Evolutionary conservation across 140 eudicot genomes (phyloP).

Genomic region (Erigeron philadelphicus): DNA sequence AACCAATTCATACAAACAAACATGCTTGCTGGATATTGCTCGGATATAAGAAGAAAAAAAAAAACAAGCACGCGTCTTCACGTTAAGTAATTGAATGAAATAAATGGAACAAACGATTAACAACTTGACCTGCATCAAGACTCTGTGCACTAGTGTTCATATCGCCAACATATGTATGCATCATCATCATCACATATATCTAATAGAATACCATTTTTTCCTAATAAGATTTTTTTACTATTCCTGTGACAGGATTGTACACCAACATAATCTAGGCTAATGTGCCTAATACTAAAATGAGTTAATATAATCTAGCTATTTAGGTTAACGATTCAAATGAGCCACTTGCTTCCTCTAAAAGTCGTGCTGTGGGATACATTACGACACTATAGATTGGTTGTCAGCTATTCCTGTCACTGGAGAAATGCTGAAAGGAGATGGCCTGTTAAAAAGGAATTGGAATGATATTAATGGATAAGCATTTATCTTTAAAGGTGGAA

Average conservation of each 20-base stretch:
- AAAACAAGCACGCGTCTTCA: neutral
- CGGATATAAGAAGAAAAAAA: neutral
- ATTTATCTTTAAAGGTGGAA: slow-evolving; percentile 2
- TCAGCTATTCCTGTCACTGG: slow-evolving; percentile 18
- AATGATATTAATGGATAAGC: neutral
- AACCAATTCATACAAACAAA: too few relatives aligned
- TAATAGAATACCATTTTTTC: neutral
- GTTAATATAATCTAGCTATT: slow-evolving; percentile 14
- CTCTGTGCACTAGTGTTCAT: slow-evolving; percentile 2
- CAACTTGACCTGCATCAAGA: neutral
- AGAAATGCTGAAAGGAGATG: slow-evolving; percentile 23
- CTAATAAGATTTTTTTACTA: neutral
- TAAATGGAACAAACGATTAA: neutral
- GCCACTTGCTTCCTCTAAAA: slow-evolving; percentile 6
- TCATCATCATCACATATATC: slow-evolving; percentile 21
- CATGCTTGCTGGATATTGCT: too few relatives aligned
- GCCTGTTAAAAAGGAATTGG: slow-evolving; percentile 21
- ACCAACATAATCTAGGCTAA: slow-evolving; percentile 12
- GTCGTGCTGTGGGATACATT: slow-evolving; percentile 12
- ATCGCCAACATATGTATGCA: slow-evolving; percentile 7
- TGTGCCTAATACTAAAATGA: slow-evolving; percentile 10
- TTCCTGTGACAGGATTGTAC: slow-evolving; percentile 1
- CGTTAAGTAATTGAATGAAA: neutral
- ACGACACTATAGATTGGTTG: slow-evolving; percentile 10
- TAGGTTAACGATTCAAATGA: slow-evolving; percentile 17